phyloP scores from a whole-genome alignment of 495 filamentous ascomycete genomes.

The Cryomyces antarcticus region DNA sequence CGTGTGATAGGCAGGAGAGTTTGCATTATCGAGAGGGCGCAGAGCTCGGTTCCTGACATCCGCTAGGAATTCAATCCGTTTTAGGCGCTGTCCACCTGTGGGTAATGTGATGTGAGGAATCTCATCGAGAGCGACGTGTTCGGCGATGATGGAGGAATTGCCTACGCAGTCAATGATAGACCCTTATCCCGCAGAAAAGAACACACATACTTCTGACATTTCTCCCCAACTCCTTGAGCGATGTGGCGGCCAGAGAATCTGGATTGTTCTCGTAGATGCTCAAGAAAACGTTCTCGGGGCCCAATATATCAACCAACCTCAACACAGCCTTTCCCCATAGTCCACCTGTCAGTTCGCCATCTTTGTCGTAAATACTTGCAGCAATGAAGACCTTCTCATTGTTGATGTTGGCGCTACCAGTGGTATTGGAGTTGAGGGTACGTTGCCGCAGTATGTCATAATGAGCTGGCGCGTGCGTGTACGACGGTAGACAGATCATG shows the following conservation, averaged over 20 bases:
- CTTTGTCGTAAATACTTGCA: constrained; percentile 48
- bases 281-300: constrained; percentile 33
- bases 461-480: constrained; percentile 31
- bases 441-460: constrained; percentile 24
- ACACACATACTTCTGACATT: constrained; percentile 23
- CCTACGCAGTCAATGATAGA: constrained; percentile 12
- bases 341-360: constrained; percentile 35
- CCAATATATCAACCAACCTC: constrained; percentile 39
- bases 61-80: constrained; percentile 58
- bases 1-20: constrained; percentile 11
- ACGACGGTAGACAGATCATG: constrained; percentile 37
- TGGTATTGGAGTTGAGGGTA: constrained; percentile 16
- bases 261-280: constrained; percentile 56
- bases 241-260: constrained; percentile 22
- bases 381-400: constrained; percentile 58
- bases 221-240: constrained; percentile 22
- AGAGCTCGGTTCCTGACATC: constrained; percentile 60
- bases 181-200: background rate
- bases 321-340: constrained; percentile 45
- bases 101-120: constrained; percentile 39
- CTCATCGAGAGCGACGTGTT: constrained; percentile 28
- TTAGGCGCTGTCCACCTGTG: constrained; percentile 37
- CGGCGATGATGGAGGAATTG: constrained; percentile 28
- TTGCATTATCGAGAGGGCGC: constrained; percentile 31
- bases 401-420: constrained; percentile 39